Conservation (phyloP, 2,329 filamentous ascomycete genomes). For the Fusarium illudens region DNA sequence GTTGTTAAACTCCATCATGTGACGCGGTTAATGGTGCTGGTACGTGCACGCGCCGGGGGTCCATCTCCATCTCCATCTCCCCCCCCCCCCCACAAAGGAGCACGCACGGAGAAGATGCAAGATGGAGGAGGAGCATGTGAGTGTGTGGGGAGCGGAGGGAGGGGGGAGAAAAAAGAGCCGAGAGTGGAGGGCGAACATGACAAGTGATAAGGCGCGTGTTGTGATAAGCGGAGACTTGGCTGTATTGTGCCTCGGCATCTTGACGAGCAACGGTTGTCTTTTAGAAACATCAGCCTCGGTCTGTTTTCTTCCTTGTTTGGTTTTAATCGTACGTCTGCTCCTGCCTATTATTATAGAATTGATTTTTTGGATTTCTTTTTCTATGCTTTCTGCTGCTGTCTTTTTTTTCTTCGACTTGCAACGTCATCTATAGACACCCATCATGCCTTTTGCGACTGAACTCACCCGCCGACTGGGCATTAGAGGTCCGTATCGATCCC, state of each 20-base stretch:
- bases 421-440: background rate
- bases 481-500: constrained; percentile 48
- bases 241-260: constrained; percentile 36
- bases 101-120: background rate
- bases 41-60: background rate
- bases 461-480: constrained; percentile 67
- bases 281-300: constrained; percentile 22
- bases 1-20: background rate
- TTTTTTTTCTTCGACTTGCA: background rate
- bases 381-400: background rate
- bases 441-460: constrained; percentile 67
- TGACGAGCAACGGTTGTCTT: background rate
- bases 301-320: background rate
- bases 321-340: background rate
- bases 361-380: background rate
- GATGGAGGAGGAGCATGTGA: constrained; percentile 28
- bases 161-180: constrained; percentile 9
- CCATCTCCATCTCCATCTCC: background rate
- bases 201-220: background rate
- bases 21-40: background rate
- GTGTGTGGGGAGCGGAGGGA: constrained; percentile 16
- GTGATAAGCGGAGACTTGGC: constrained; percentile 4
- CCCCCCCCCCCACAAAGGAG: background rate
- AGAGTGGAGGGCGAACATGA: constrained; percentile 20
- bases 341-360: background rate